Conservation (phyloP, 768 basidiomycete species). For the Leccinellum luteum region DNA sequence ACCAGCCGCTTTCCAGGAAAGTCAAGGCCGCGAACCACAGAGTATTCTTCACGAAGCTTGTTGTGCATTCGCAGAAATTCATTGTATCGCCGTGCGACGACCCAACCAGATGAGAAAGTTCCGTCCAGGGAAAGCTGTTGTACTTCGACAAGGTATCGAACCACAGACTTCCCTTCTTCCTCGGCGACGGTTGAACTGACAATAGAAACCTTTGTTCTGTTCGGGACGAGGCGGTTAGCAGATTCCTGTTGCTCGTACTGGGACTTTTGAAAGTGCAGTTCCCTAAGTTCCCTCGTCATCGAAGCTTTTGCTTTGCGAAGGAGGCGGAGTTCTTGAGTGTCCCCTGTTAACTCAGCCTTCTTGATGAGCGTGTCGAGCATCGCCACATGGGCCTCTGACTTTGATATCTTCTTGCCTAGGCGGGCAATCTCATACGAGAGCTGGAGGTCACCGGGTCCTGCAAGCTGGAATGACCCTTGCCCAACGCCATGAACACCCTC, state of each 20-base stretch:
- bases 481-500: conserved; percentile 30
- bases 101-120: conserved; percentile 83
- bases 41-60: conserved; percentile 74
- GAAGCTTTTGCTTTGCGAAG: conserved; percentile 80
- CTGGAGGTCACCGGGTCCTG: conserved; percentile 87
- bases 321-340: conserved; percentile 79
- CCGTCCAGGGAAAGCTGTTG: conserved; percentile 84
- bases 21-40: conserved; percentile 66
- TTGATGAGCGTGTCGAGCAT: conserved; percentile 88
- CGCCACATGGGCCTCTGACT: conserved; percentile 74
- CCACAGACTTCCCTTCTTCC: conserved; percentile 86
- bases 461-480: conserved; percentile 63
- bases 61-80: conserved; percentile 92
- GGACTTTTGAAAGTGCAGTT: conserved; percentile 82
- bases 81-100: conserved; percentile 90
- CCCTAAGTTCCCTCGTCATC: conserved; percentile 78
- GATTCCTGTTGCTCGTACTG: conserved; percentile 94
- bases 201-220: conserved; percentile 81
- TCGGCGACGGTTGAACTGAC: conserved; percentile 80
- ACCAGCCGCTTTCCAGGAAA: conserved; percentile 95
- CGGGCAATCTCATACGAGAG: conserved; percentile 84
- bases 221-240: conserved; percentile 83
- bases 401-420: conserved; percentile 69
- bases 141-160: conserved; percentile 89
- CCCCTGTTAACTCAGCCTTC: conserved; percentile 93